Evolutionary conservation across 371 early-diverging fungal genomes (phyloP), one percentile per base, ranked within the genome.

Genomic region (Rhizopus delemar): DNA sequence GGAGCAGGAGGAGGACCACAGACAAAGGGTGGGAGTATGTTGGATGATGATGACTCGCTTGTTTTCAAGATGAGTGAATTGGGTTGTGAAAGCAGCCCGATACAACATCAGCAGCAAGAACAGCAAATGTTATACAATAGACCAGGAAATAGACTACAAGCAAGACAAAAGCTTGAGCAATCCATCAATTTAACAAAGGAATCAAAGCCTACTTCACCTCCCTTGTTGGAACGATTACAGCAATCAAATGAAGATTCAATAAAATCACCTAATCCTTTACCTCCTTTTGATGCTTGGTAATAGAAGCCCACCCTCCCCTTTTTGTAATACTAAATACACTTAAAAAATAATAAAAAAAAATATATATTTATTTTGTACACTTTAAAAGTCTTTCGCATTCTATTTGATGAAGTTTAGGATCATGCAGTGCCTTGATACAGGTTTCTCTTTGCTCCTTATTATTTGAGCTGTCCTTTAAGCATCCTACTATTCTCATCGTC

Each of bases 21-120:
- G 31, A 38, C 39, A 2, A 13, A 6, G 11, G 39, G 39, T 38
- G 39, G 39, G 39, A 38, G 39, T 8, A 8, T 69, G 22, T 46
- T 77, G 53, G 81, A 81, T 61, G 81, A 81, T 55, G 81, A 80
- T 53, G 81, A 81, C 54, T 81, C 81, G 7, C 69, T 78, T 46
- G 73, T 81, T 16, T 81, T 81, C 43, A 74, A 73, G 34, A 81
- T 81, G 81, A 81, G 81, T 46, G 81, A 81, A 53, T 62, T 81
- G 16, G 77, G 65, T 43, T 61, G 59, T 46, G 77, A 75, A 39
- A 22, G 22, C 22, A 22, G 22, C 22, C 22, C 22, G 22, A 50
- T 46, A 5, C 46, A 54, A 13, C n/a, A 22, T 8, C 52, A 33
- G 1, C 41, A 28, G 13, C 38, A 39, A 13, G 38, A 49, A 1